These are phyloP conservation scores for Dianthus caryophyllus DNA, from an alignment of 148 eudicot species.

Conservation along the genomic window DNA sequence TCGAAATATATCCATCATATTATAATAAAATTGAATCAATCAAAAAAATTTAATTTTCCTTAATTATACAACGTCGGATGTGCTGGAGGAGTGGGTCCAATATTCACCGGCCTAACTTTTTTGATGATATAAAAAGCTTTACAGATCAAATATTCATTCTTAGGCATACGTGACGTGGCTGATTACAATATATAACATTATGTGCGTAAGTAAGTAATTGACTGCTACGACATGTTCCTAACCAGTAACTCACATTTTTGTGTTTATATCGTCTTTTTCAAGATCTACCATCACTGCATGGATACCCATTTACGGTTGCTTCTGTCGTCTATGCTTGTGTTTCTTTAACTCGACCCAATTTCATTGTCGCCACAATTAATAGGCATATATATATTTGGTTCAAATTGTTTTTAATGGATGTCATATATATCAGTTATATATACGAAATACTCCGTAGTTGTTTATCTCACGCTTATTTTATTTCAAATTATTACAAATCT, in stretches of 20 bases:
- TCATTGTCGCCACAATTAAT: too few relatives aligned
- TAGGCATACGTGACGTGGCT: constrained; percentile 14
- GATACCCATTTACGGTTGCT: too few relatives aligned
- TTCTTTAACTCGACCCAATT: too few relatives aligned
- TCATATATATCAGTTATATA: too few relatives aligned
- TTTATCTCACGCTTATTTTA: too few relatives aligned
- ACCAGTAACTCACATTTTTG: background rate
- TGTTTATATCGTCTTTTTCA: background rate
- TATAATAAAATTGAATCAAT: background rate
- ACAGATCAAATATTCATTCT: constrained; percentile 10
- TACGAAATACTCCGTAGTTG: too few relatives aligned
- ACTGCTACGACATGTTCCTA: background rate
- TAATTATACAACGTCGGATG: background rate
- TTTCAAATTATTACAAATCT: too few relatives aligned
- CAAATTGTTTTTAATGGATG: too few relatives aligned
- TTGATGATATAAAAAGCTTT: constrained; percentile 17
- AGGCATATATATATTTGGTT: too few relatives aligned
- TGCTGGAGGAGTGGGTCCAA: constrained; percentile 16
- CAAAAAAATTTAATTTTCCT: background rate
- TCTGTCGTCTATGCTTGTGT: too few relatives aligned
- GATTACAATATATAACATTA: background rate
- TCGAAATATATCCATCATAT: background rate
- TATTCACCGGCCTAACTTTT: constrained; percentile 28
- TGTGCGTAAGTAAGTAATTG: background rate
- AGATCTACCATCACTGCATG: background rate